A percentile compares a stretch with the other conserved stretches of the same genome.
phyloP scores from a whole-genome alignment of 2,329 filamentous ascomycete species.

The Pleochaeta shiraiana region DNA sequence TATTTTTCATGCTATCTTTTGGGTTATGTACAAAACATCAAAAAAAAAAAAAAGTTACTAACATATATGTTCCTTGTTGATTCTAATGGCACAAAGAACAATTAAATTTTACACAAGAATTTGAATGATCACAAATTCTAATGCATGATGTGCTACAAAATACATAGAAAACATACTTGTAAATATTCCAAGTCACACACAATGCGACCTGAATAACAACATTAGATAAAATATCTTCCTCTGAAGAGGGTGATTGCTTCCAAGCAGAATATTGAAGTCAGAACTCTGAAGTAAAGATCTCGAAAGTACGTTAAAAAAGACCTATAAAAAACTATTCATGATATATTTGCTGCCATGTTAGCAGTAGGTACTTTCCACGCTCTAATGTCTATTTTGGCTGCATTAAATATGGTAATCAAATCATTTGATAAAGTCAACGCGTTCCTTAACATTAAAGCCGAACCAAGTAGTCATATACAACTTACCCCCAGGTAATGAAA shows the following conservation, averaged over 20 bases:
- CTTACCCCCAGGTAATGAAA: not conserved
- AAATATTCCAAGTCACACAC: too few relatives aligned
- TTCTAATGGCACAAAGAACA: too few relatives aligned
- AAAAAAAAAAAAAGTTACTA: too few relatives aligned
- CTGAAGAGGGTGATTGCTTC: slow-evolving; percentile 2
- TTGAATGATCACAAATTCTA: too few relatives aligned
- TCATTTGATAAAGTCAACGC: not conserved
- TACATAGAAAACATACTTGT: too few relatives aligned
- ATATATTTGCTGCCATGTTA: not conserved
- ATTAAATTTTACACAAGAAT: too few relatives aligned
- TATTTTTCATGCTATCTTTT: too few relatives aligned
- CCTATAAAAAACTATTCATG: not conserved
- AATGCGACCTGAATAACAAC: not conserved
- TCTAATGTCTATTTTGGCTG: not conserved
- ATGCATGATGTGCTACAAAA: too few relatives aligned
- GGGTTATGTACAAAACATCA: too few relatives aligned
- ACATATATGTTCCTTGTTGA: too few relatives aligned
- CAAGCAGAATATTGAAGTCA: not conserved
- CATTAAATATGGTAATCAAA: not conserved
- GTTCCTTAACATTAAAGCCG: not conserved
- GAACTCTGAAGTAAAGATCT: not conserved
- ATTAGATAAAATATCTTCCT: not conserved
- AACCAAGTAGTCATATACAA: not conserved
- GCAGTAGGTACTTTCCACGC: not conserved
- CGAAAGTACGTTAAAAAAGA: not conserved